Percentiles rank a stretch among this genome's conserved stretches.
These are phyloP conservation scores for Takashimella tepidaria DNA, from an alignment of 1,284 basidiomycete species.

Conservation along the genomic window DNA sequence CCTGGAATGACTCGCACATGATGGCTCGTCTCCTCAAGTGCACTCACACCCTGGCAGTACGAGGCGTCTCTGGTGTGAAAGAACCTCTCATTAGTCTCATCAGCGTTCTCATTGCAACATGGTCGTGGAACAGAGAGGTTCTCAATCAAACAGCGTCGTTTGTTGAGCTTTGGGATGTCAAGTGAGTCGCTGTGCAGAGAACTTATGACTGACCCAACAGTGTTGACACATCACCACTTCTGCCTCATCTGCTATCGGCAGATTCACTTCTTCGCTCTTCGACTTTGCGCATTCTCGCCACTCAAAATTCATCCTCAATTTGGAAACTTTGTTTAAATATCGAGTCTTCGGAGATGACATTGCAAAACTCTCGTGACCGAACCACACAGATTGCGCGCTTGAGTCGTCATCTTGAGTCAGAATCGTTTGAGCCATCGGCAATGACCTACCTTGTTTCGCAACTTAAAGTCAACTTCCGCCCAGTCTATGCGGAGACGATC, in stretches of 20 bases:
- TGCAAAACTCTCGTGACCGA: constrained; percentile 75
- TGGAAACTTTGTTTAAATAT: constrained; percentile 63
- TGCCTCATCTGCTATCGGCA: constrained; percentile 48
- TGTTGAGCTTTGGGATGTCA: constrained; percentile 37
- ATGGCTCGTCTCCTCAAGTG: constrained; percentile 21
- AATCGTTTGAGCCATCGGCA: constrained; percentile 16
- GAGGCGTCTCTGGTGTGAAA: constrained; percentile 23
- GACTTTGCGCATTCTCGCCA: constrained; percentile 43
- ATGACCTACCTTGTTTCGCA: constrained; percentile 52
- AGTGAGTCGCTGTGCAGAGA: constrained; percentile 1
- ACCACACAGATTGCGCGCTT: constrained; percentile 58
- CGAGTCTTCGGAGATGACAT: constrained; percentile 67
- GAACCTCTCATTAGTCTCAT: constrained; percentile 47
- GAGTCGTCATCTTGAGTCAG: constrained; percentile 26
- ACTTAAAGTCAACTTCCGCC: constrained; percentile 83
- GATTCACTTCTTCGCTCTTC: constrained; percentile 46
- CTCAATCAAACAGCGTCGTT: constrained; percentile 56
- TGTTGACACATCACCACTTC: constrained; percentile 13
- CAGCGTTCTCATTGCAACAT: constrained; percentile 50
- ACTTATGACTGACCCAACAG: too few relatives aligned
- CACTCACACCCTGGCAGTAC: constrained; percentile 44
- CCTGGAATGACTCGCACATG: constrained; percentile 36
- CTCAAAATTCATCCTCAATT: constrained; percentile 32
- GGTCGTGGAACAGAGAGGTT: constrained; percentile 57
- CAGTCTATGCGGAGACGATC: constrained; percentile 78